These are phyloP conservation scores for Macroventuria anomochaeta DNA, from an alignment of 2,329 filamentous ascomycete species.

Conservation along the genomic window DNA sequence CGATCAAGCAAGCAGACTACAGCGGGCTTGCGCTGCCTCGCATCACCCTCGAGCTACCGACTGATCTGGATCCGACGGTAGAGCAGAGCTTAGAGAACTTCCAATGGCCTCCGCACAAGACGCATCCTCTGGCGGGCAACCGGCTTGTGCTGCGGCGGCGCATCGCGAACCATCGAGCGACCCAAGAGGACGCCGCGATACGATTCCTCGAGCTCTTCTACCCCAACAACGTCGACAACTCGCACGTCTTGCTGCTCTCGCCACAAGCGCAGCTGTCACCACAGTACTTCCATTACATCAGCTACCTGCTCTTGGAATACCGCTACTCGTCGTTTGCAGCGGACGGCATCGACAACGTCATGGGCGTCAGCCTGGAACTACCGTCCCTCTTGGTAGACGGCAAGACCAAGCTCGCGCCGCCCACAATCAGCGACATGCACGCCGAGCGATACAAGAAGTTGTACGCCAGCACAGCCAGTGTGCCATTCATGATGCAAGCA, in stretches of 20 bases:
- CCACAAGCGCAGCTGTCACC: constrained; percentile 80
- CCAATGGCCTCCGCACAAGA: constrained; percentile 66
- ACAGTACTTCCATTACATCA: constrained; percentile 85
- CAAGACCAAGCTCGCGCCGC: constrained; percentile 60
- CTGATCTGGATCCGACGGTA: constrained; percentile 69
- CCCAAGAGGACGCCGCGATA: constrained; percentile 73
- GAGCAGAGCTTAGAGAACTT: constrained; percentile 68
- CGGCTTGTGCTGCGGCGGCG: constrained; percentile 75
- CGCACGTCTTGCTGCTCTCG: constrained; percentile 84
- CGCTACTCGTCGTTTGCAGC: constrained; percentile 66
- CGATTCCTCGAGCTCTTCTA: constrained; percentile 89
- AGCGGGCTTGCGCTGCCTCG: constrained; percentile 71
- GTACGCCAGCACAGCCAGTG: constrained; percentile 43
- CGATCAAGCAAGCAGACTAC: constrained; percentile 78
- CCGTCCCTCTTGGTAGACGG: constrained; percentile 71
- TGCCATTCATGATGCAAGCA: constrained; percentile 82
- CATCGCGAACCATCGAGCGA: constrained; percentile 66
- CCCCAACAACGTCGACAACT: constrained; percentile 67
- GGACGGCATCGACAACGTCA: constrained; percentile 61
- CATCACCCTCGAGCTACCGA: constrained; percentile 83
- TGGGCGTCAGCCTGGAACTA: constrained; percentile 81
- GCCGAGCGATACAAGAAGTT: constrained; percentile 37
- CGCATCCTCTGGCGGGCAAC: constrained; percentile 43
- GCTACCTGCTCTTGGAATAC: constrained; percentile 78
- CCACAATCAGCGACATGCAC: constrained; percentile 51